Evolutionary conservation across 2,329 filamentous ascomycete species (phyloP), one percentile per base, ranked within the genome.

Genomic region (Pleoardoris graminearum): DNA sequence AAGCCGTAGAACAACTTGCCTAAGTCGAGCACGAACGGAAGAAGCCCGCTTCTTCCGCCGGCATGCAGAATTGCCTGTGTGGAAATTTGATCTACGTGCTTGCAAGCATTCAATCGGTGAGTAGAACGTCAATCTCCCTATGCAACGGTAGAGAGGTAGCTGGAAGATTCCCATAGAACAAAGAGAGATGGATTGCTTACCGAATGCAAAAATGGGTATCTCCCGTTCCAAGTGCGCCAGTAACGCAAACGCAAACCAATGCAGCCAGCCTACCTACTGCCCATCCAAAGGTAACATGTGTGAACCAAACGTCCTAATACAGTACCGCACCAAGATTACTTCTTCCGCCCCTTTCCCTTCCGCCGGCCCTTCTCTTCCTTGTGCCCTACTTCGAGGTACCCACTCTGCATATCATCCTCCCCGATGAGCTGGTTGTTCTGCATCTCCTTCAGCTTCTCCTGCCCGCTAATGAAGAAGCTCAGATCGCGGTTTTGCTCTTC

Each of bases 401-500:
- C 71, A 36, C 63, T 68, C 43, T 76, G 74, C n/a, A 86, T 80
- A 48, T 82, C 89, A 0, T 89, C 89, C 46, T 87, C 88, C 14
- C 86, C 84, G 32, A 94, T 73, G 71, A 93, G 89, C n/a, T 88
- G 89, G 51, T 83, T 85, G 60, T 81, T 81, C 23, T 81, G 82
- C 74, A 91, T 75, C 71, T 87, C 82, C 75, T 83, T 87, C 62
- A 97, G 74, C 74, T 91, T 93, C 74, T 94, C 86, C 72, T 89
- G 85, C 0, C 90, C 88, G 17, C 85, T 89, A 54, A 97, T 93
- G 67, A 93, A 96, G 81, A 96, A 92, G 45, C 81, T 86, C 69
- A 97, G 70, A 70, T 97, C 93, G 12, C 89, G 83, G 68, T 96
- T 96, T 80, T 91, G 88, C 71, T 96, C 91, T 59, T 86, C 84